A percentile compares a stretch with the other conserved stretches of the same genome.
Conservation (phyloP, 169 alveolate species). For the Plasmodium vivax region DNA sequence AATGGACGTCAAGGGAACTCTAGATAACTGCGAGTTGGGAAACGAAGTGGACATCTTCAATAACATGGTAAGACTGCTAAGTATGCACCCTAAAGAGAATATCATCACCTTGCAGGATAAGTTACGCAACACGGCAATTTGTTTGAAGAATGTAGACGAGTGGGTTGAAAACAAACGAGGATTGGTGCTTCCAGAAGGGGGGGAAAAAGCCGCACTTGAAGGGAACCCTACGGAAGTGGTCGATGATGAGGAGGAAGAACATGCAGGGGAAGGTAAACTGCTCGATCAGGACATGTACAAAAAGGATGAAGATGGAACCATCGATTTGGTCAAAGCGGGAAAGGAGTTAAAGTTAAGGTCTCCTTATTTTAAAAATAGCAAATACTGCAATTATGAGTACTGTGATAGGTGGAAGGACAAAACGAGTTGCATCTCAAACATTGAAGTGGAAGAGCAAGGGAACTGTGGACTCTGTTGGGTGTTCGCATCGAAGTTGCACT, state of each 20-base stretch:
- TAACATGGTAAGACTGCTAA: neutral
- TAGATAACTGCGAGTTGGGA: constrained; percentile 8
- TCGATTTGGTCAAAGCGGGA: constrained; percentile 21
- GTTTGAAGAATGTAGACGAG: constrained; percentile 19
- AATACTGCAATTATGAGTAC: constrained; percentile 33
- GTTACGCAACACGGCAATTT: constrained; percentile 20
- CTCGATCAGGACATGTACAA: neutral
- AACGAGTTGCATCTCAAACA: constrained; percentile 26
- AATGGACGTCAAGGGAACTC: neutral
- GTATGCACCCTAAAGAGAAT: neutral
- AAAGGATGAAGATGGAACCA: constrained; percentile 18
- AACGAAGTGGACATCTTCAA: constrained; percentile 17
- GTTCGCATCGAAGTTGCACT: constrained; percentile 70
- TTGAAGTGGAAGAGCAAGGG: constrained; percentile 46
- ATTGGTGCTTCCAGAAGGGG: constrained; percentile 15
- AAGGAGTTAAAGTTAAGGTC: neutral
- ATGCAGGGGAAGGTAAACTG: neutral
- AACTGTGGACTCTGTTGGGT: constrained; percentile 74
- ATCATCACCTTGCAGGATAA: constrained; percentile 5
- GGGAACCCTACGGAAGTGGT: neutral
- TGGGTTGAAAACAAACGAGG: constrained; percentile 41
- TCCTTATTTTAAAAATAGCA: constrained; percentile 17
- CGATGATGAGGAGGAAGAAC: neutral
- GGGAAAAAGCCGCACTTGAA: neutral
- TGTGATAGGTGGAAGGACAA: constrained; percentile 48